phyloP scores from a whole-genome alignment of 306 rosid genomes.

The Lathyrus oleraceus region DNA sequence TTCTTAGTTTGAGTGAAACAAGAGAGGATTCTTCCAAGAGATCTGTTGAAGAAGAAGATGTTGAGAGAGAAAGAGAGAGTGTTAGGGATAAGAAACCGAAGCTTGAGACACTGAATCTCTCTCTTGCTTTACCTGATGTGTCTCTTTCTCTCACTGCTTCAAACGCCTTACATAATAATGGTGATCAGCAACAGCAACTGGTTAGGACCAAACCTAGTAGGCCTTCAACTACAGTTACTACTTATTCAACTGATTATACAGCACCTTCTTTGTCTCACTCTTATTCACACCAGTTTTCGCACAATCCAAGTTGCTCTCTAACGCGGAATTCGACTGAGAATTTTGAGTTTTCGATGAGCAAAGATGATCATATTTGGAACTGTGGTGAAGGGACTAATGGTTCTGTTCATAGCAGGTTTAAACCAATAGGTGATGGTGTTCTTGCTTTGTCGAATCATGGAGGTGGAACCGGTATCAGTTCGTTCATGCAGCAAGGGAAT shows the following conservation, averaged over 20 bases:
- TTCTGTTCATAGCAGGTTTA: constrained; percentile 95
- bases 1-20: constrained; percentile 69
- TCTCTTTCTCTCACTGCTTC: constrained; percentile 90
- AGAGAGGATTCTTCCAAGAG: constrained; percentile 70
- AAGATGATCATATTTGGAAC: constrained; percentile 88
- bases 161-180: constrained; percentile 67
- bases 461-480: constrained; percentile 52
- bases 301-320: constrained; percentile 91
- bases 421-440: constrained; percentile 89
- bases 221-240: constrained; percentile 52
- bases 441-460: constrained; percentile 67
- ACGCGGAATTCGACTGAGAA: constrained; percentile 88
- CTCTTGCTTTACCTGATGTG: constrained; percentile 88
- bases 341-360: constrained; percentile 71
- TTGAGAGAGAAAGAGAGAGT: constrained; percentile 54
- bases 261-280: constrained; percentile 81
- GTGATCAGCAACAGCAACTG: constrained; percentile 48
- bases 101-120: constrained; percentile 80
- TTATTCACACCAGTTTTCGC: constrained; percentile 75
- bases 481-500: constrained; percentile 79
- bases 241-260: constrained; percentile 79
- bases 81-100: constrained; percentile 70
- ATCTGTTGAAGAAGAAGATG: constrained; percentile 67
- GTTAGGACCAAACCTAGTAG: constrained; percentile 51
- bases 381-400: constrained; percentile 99